Conservation (phyloP, 2,329 filamentous ascomycete species). For the Microdochium bolleyi region DNA sequence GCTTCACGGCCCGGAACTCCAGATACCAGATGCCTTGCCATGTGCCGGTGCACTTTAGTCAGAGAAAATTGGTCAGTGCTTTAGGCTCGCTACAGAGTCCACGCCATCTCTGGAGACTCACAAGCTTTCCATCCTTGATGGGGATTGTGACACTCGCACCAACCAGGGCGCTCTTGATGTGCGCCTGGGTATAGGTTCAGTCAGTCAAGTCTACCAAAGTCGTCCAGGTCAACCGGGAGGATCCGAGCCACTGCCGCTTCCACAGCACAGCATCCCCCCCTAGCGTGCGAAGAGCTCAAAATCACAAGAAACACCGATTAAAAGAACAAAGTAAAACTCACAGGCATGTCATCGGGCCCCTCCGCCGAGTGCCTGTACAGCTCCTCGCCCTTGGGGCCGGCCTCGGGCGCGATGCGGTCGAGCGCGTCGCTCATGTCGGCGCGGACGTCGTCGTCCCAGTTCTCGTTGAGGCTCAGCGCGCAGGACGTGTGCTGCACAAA, state of each 20-base stretch:
- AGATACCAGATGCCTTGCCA: constrained; percentile 94
- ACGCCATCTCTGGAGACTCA: constrained; percentile 21
- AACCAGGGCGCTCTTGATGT: constrained; percentile 85
- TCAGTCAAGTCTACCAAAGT: constrained; percentile 20
- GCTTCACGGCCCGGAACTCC: constrained; percentile 73
- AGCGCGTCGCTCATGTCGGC: constrained; percentile 90
- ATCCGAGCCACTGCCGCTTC: no score
- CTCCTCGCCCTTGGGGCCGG: constrained; percentile 60
- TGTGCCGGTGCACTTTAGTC: constrained; percentile 47
- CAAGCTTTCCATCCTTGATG: constrained; percentile 76
- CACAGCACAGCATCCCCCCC: no score
- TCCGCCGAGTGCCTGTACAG: constrained; percentile 85
- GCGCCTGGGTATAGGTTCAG: constrained; percentile 40
- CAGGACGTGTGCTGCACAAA: constrained; percentile 96
- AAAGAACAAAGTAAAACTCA: no score
- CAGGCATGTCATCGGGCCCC: constrained; percentile 87
- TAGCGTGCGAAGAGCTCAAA: no score
- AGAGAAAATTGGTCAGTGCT: no score
- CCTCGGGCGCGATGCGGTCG: constrained; percentile 78
- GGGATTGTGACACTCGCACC: constrained; percentile 87
- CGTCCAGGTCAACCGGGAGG: no score
- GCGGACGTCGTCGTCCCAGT: constrained; percentile 77
- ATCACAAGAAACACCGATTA: no score
- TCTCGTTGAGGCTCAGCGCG: constrained; percentile 88
- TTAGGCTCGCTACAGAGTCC: background rate